Base-by-base conservation (phyloP, 441 rosid species). In the Adansonia rubrostipa region DNA sequence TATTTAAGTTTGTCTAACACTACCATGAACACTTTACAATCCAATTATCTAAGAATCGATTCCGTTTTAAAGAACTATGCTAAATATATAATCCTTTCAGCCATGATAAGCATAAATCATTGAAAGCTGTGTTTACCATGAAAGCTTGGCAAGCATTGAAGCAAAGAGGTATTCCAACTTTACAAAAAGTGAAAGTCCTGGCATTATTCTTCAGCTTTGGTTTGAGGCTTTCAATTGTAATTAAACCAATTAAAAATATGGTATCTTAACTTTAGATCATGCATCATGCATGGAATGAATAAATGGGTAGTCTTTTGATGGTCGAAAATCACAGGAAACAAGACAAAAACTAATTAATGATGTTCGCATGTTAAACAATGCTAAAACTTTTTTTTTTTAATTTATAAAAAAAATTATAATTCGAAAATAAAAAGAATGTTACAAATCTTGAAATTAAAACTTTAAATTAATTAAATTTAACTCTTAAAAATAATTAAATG, bases 161-260 rank as follows among this genome's bases (percentile, higher is more conserved):
- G 36, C 65, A 61, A 22, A 61, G 24, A 61, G 24, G 65, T 11
- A 62, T 13, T 14, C 42, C 70, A n/a, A 45, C 84, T 77, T 73
- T 69, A 57, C n/a, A 19, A 14, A 70, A 73, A 69, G 57, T 53
- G 73, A 22, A 58, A 33, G 69, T 66, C 67, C 67, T 57, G 82
- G 66, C 69, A 61, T 54, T 61, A 61, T 74, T 62, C 78, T 54
- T 19, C 77, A 78, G 20, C 62, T 74, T 44, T 50, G 61, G 7
- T n/a, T 56, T 65, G 60, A 56, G 47, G 62, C 57, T 70, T 11
- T 60, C 73, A 56, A 19, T 53, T 3, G 15, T 58, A 1, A 9
- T 47, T 0, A 4, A 24, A 42, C 45, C 63, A 58, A 19, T 20
- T 36, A 6, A 40, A 6, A 17, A 51, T 51, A 14, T 51, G 2